phyloP scores from a whole-genome alignment of 2,329 filamentous ascomycete species.

The Stachybotrys elegans region DNA sequence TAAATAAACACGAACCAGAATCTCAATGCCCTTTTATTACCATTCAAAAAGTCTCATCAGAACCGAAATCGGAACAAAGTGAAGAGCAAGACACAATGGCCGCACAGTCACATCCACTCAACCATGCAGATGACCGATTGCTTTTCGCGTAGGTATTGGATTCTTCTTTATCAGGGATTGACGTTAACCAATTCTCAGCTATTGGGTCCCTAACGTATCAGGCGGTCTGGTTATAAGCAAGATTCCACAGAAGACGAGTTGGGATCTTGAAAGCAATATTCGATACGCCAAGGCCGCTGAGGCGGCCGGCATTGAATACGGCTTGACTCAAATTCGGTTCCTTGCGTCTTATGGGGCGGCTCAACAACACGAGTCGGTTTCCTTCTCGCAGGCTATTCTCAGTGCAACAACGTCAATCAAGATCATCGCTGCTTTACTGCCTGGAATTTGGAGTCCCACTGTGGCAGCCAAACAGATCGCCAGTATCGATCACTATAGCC shows the following conservation, averaged over 20 bases:
- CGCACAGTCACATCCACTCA: background rate
- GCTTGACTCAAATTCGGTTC: slow-evolving; percentile 46
- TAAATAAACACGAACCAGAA: too few species aligned
- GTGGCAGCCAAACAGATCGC: slow-evolving; percentile 49
- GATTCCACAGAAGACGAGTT: slow-evolving; percentile 42
- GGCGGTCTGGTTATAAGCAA: slow-evolving; percentile 48
- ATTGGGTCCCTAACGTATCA: slow-evolving; percentile 51
- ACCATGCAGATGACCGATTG: background rate
- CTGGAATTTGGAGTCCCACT: slow-evolving; percentile 45
- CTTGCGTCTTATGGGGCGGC: slow-evolving; percentile 44
- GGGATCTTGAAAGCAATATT: slow-evolving; percentile 43
- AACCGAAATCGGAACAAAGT: too few species aligned
- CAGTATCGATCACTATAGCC: slow-evolving; percentile 45
- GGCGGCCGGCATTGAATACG: slow-evolving; percentile 43
- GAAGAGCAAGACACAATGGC: background rate
- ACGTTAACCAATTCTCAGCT: slow-evolving; percentile 18
- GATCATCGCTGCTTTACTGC: slow-evolving; percentile 45
- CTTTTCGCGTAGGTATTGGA: background rate
- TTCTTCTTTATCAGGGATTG: background rate
- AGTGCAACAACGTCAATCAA: slow-evolving; percentile 41
- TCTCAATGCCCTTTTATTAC: too few species aligned
- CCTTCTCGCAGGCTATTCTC: slow-evolving; percentile 45
- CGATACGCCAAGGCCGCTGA: slow-evolving; percentile 45
- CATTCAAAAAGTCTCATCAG: too few species aligned
- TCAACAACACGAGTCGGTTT: slow-evolving; percentile 47